Percentiles rank a stretch among this genome's conserved stretches.
phyloP scores from a whole-genome alignment of 805 yeast species.

The Pichia phayaonensis region DNA sequence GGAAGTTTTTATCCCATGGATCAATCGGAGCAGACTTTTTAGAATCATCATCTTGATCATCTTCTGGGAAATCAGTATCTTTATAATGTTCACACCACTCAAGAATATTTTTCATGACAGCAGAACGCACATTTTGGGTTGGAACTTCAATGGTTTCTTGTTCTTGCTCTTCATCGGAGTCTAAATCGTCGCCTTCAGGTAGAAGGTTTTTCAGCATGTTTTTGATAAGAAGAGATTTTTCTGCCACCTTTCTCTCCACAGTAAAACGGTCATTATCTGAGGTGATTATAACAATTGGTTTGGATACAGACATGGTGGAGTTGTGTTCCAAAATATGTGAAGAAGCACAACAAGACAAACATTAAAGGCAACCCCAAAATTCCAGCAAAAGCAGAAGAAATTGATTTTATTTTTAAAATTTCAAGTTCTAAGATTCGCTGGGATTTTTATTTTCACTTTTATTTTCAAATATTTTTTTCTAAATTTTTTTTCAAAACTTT shows the following conservation, averaged over 20 bases:
- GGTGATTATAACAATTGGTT: constrained; percentile 43
- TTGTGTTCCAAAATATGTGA: neutral
- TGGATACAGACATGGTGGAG: constrained; percentile 16
- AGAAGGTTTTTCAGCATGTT: constrained; percentile 73
- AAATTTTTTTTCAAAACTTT: neutral
- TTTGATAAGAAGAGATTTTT: constrained; percentile 75
- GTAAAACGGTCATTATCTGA: constrained; percentile 76
- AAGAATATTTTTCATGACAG: constrained; percentile 80
- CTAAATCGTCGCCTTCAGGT: constrained; percentile 29
- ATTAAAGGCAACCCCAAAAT: neutral
- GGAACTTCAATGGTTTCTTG: constrained; percentile 60
- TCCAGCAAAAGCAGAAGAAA: neutral
- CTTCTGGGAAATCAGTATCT: constrained; percentile 66
- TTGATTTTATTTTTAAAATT: neutral
- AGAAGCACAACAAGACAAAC: neutral
- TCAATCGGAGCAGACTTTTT: constrained; percentile 87
- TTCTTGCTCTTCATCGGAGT: constrained; percentile 30
- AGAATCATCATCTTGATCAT: constrained; percentile 75
- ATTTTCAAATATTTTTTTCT: neutral
- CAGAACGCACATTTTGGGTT: constrained; percentile 81
- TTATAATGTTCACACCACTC: constrained; percentile 97
- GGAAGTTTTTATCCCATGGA: constrained; percentile 92
- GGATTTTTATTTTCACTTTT: neutral
- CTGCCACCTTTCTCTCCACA: constrained; percentile 77
- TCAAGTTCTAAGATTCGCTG: neutral